Conservation (phyloP, 306 rosid genomes). For the Dicorynia guianensis region DNA sequence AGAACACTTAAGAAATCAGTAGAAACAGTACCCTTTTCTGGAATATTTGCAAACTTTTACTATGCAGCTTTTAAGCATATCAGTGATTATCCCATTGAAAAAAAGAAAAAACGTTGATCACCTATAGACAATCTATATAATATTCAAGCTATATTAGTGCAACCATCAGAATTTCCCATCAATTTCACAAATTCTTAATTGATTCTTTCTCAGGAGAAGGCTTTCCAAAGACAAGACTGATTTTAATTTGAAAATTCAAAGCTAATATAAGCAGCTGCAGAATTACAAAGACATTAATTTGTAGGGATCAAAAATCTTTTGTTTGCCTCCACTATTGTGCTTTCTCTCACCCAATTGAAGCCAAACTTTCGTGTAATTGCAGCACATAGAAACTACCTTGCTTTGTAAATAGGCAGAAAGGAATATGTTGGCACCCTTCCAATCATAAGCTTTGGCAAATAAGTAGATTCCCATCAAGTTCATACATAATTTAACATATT, state of each 20-base stretch:
- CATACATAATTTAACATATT: constrained; percentile 21
- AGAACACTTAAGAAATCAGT: constrained; percentile 10
- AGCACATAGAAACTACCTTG: too few relatives aligned
- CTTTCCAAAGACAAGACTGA: constrained; percentile 23
- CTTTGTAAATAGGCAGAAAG: background rate
- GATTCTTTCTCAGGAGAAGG: constrained; percentile 5
- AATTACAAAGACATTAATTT: constrained; percentile 2
- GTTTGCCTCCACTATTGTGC: background rate
- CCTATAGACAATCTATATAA: constrained; percentile 3
- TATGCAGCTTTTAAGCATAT: constrained; percentile 5
- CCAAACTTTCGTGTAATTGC: too few relatives aligned
- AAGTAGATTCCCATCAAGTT: constrained; percentile 27
- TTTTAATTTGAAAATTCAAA: constrained; percentile 1
- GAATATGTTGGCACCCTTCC: background rate
- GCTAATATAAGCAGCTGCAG: constrained; percentile 3
- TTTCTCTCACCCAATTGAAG: background rate
- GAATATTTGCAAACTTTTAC: constrained; percentile 1
- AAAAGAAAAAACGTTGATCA: background rate
- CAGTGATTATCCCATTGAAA: too few relatives aligned
- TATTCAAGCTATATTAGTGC: constrained; percentile 23
- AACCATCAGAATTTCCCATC: background rate
- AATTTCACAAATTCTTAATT: constrained; percentile 28
- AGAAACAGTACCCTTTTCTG: constrained; percentile 20
- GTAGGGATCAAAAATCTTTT: background rate
- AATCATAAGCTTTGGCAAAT: constrained; percentile 22